Conservation (phyloP, 2,329 filamentous ascomycete species). For the Colletotrichum navitas region DNA sequence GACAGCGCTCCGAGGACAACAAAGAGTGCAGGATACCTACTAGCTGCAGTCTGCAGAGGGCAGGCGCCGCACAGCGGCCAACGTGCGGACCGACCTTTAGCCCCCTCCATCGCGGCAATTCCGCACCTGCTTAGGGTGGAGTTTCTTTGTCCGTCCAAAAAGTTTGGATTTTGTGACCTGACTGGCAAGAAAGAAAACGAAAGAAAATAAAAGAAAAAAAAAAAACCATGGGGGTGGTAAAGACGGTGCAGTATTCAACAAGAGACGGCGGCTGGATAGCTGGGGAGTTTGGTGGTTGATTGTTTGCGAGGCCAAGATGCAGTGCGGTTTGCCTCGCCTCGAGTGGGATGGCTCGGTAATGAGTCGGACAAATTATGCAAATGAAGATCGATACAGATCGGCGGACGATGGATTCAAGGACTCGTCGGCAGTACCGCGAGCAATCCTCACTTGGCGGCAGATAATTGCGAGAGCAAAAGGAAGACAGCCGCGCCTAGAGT, state of each 20-base stretch:
- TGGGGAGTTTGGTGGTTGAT: not conserved
- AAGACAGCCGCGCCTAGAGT: conserved; percentile 15
- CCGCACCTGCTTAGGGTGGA: conserved; percentile 4
- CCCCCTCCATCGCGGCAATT: not conserved
- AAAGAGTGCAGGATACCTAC: not conserved
- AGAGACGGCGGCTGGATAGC: not conserved
- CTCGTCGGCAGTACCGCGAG: not conserved
- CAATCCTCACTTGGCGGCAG: conserved; percentile 9
- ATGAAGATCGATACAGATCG: conserved; percentile 1
- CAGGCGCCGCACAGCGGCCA: not conserved
- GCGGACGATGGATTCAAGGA: not conserved
- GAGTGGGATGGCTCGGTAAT: not conserved
- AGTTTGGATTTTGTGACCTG: not conserved
- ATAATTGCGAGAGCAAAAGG: conserved; percentile 15
- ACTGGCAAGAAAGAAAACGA: not conserved
- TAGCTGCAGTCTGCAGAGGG: conserved; percentile 1
- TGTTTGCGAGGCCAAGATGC: conserved; percentile 4
- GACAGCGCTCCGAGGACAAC: not conserved
- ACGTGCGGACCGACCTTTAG: not conserved
- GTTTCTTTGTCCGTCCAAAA: conserved; percentile 23
- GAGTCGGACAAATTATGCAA: not conserved
- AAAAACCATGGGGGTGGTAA: not conserved
- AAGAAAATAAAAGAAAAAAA: no score
- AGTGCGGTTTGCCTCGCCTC: conserved; percentile 3
- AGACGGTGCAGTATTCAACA: not conserved